Evolutionary conservation across 1,139 yeast genomes (phyloP), one percentile per base, ranked within the genome.

Genomic region (Suhomyces bokatorum): DNA sequence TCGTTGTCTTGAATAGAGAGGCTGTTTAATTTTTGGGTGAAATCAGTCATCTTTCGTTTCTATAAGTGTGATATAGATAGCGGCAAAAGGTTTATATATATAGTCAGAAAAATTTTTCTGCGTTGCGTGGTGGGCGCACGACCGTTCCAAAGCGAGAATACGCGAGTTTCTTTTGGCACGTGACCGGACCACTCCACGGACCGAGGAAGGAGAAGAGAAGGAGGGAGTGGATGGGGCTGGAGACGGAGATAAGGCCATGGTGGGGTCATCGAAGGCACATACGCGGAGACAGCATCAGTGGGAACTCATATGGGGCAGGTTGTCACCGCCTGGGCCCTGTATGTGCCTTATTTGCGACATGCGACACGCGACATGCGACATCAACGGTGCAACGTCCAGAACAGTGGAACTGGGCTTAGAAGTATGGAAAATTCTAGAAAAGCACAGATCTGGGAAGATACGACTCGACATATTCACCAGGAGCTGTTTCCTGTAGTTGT

Each of bases 1-100:
- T 51, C 50, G 46, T 43, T 51, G 47, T 48, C 70, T 48, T 60
- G 60, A 44, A 72, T 72, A 42, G 73, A 69, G 51, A 72, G 74
- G 58, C 71, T 67, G 65, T 62, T 67, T 75, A 72, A 68, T 58
- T 71, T 65, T 60, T 69, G 68, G 56, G 68, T 68, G 53, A 71
- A 62, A 57, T 71, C 76, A 59, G 75, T 56, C 77, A 71, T 71
- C 40, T 39, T 49, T 20, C 29, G 24, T 44, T 7, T 44, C 42
- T 44, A 35, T 40, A 30, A 15, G 28, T 10, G 16, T 6, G 27
- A 9, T 17, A 37, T 17, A 32, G 24, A 28, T 27, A 44, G 43
- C 35, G 47, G 43, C 46, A 33, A 39, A 33, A 29, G 35, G 28
- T 42, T 44, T 32, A 35, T 42, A 42, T 45, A 45, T 37, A 26